Evolutionary conservation across 2,329 filamentous ascomycete genomes (phyloP).

Genomic region (Fusarium sororula): DNA sequence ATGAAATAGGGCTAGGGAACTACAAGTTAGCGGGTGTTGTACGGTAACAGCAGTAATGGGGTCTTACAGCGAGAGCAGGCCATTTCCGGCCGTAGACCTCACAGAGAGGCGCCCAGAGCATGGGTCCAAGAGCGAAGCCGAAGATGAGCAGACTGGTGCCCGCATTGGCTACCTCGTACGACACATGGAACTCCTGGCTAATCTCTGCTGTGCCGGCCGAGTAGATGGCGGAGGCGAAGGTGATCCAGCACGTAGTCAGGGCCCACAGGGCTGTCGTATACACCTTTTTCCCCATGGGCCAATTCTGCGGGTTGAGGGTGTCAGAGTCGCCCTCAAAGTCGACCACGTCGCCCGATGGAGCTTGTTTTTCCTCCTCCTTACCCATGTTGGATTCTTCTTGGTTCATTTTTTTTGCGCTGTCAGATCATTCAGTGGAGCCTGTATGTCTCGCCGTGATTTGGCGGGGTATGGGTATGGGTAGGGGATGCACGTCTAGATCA

Average conservation of each 20-base stretch:
- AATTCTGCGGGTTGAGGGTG: not conserved
- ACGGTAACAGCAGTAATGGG: not conserved
- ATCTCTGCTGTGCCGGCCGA: slow-evolving; percentile 12
- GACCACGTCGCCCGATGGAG: not conserved
- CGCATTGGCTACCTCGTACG: slow-evolving; percentile 6
- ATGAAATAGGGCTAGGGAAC: not conserved
- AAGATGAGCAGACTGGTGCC: slow-evolving; percentile 16
- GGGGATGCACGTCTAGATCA: not conserved
- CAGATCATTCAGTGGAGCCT: not conserved
- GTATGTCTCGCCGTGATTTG: not conserved
- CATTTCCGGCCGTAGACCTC: slow-evolving; percentile 71
- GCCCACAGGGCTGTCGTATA: not conserved
- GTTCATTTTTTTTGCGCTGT: not conserved
- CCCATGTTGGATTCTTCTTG: not conserved
- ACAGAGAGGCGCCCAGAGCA: slow-evolving; percentile 77
- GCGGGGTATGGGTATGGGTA: not conserved
- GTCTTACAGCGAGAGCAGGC: not conserved
- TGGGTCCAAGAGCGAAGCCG: slow-evolving; percentile 68
- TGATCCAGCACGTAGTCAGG: not conserved
- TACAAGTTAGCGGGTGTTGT: no score
- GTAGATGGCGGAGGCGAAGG: not conserved
- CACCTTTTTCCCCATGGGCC: not conserved
- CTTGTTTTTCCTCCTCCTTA: not conserved
- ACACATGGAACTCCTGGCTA: slow-evolving; percentile 2
- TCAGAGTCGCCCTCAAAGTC: not conserved